phyloP scores from a whole-genome alignment of 345 rosid species.

The Brassica carinata region DNA sequence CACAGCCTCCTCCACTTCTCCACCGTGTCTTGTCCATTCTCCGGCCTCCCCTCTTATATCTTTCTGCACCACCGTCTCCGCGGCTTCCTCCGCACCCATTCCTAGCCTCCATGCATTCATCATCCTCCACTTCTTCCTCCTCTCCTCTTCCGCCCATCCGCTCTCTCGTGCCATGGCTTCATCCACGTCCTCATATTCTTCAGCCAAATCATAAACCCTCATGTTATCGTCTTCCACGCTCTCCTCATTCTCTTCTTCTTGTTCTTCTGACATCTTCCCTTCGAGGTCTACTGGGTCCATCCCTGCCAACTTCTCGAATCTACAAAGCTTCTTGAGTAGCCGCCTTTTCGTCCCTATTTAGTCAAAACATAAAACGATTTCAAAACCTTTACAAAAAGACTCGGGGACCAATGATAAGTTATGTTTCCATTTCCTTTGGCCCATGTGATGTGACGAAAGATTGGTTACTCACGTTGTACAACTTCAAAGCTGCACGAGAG shows the following conservation, averaged over 20 bases:
- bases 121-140: slow-evolving; percentile 35
- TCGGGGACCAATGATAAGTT: slow-evolving; percentile 3
- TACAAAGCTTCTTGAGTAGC: slow-evolving; percentile 70
- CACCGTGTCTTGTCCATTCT: slow-evolving; percentile 36
- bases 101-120: slow-evolving; percentile 33
- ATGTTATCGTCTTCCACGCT: slow-evolving; percentile 43
- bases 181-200: slow-evolving; percentile 34
- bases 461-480: slow-evolving; percentile 71
- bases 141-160: slow-evolving; percentile 16
- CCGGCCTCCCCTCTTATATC: slow-evolving; percentile 33
- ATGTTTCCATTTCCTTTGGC: neutral
- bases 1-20: slow-evolving; percentile 49
- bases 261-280: slow-evolving; percentile 57
- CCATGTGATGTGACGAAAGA: slow-evolving; percentile 18
- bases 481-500: slow-evolving; percentile 53
- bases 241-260: slow-evolving; percentile 22
- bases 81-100: slow-evolving; percentile 30
- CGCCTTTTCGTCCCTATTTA: slow-evolving; percentile 69
- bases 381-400: neutral
- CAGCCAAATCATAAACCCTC: slow-evolving; percentile 35
- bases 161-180: slow-evolving; percentile 23
- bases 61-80: slow-evolving; percentile 20
- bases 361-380: slow-evolving; percentile 18
- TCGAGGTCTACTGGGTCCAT: slow-evolving; percentile 84
- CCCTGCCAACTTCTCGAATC: slow-evolving; percentile 78